A percentile compares a stretch with the other conserved stretches of the same genome.
Conservation (phyloP, 2,329 filamentous ascomycete species). For the Phyllosticta citrichinensis region DNA sequence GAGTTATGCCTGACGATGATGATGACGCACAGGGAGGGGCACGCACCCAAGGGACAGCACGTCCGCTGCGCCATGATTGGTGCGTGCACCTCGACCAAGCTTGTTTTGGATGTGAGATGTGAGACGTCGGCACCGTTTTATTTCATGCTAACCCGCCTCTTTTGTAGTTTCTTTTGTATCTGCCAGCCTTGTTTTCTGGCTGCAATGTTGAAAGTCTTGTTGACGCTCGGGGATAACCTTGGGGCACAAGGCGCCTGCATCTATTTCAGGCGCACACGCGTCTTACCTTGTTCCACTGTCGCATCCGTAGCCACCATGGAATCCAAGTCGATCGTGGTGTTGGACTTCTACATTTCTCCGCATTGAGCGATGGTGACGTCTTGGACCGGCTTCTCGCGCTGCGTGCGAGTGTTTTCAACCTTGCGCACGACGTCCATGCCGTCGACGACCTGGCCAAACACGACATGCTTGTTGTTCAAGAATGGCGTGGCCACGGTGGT, state of each 20-base stretch:
- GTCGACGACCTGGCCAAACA: constrained; percentile 83
- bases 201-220: background rate
- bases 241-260: background rate
- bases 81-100: background rate
- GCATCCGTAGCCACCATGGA: background rate
- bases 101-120: background rate
- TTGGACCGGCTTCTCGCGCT: constrained; percentile 71
- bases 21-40: background rate
- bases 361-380: constrained; percentile 80
- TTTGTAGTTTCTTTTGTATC: too few species aligned
- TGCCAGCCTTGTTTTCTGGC: background rate
- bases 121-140: background rate
- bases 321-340: background rate
- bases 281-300: background rate
- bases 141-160: background rate
- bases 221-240: background rate
- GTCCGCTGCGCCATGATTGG: background rate
- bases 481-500: constrained; percentile 81
- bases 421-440: constrained; percentile 87
- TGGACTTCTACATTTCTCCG: constrained; percentile 67
- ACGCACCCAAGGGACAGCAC: background rate
- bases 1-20: background rate
- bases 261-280: background rate
- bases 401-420: constrained; percentile 79
- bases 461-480: constrained; percentile 86